Percentiles rank a stretch among this genome's conserved stretches.
Evolutionary conservation across 768 basidiomycete genomes (phyloP).

Genomic region (Strobilomyces confusus): DNA sequence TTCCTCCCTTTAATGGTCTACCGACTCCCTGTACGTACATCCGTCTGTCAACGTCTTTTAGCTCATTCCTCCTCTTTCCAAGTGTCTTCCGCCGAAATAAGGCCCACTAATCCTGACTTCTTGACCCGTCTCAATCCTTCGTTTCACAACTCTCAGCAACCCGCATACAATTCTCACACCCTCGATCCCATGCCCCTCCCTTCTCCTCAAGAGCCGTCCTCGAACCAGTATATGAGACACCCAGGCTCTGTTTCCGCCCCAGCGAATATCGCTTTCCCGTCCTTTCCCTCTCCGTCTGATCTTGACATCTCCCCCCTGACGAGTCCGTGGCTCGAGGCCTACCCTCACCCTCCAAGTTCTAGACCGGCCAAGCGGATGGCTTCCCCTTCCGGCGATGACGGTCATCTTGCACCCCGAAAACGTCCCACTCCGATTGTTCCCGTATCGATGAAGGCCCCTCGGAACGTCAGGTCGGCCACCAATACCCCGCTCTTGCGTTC

Average conservation of each 20-base stretch:
- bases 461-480: slow-evolving; percentile 45
- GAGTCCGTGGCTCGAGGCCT: slow-evolving; percentile 75
- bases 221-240: slow-evolving; percentile 30
- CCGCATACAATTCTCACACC: slow-evolving; percentile 23
- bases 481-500: slow-evolving; percentile 57
- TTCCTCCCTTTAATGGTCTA: slow-evolving; percentile 44
- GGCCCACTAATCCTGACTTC: slow-evolving; percentile 55
- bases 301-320: slow-evolving; percentile 76
- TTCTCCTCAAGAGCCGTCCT: slow-evolving; percentile 30
- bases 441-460: slow-evolving; percentile 21
- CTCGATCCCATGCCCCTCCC: slow-evolving; percentile 26
- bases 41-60: slow-evolving; percentile 3
- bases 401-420: slow-evolving; percentile 44
- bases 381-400: slow-evolving; percentile 56
- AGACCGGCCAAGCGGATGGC: slow-evolving; percentile 47
- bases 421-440: slow-evolving; percentile 42
- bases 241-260: slow-evolving; percentile 60
- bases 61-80: slow-evolving; percentile 13
- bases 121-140: slow-evolving; percentile 59
- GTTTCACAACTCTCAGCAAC: slow-evolving; percentile 32
- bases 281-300: slow-evolving; percentile 46
- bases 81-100: slow-evolving; percentile 67
- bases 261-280: slow-evolving; percentile 68
- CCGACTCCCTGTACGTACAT: slow-evolving; percentile 61
- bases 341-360: slow-evolving; percentile 33